Conservation (phyloP, 1,139 yeast species). For the Kurtzmaniella quercitrusa region DNA sequence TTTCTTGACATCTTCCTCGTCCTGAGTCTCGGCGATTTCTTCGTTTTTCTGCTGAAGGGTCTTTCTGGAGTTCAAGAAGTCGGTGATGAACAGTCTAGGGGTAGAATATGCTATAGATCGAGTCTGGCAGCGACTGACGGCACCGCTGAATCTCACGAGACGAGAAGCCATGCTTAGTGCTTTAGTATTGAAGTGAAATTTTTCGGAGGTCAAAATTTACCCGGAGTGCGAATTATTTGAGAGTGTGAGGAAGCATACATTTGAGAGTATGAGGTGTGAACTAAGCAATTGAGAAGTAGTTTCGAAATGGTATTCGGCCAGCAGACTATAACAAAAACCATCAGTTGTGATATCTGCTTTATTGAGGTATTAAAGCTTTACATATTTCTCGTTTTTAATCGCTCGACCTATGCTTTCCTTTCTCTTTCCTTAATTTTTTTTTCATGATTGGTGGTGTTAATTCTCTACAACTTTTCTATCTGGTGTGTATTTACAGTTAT, state of each 20-base stretch:
- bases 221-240: no score
- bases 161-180: not conserved
- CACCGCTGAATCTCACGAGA: not conserved
- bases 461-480: no score
- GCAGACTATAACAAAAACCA: no score
- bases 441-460: no score
- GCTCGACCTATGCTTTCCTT: no score
- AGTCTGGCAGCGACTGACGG: not conserved
- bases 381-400: no score
- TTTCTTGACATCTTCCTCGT: conserved; percentile 17
- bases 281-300: not conserved
- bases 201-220: not conserved
- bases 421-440: no score
- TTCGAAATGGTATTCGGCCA: no score
- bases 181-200: not conserved
- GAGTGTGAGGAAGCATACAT: not conserved
- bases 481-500: conserved; percentile 1
- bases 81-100: conserved; percentile 6
- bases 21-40: conserved; percentile 6
- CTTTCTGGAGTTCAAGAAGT: conserved; percentile 8
- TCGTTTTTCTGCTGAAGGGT: conserved; percentile 8
- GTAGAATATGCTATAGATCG: not conserved
- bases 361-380: no score
- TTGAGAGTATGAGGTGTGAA: not conserved
- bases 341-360: no score